Base-by-base conservation (phyloP, 352 stramenopile genomes). In the Albugo candida region DNA sequence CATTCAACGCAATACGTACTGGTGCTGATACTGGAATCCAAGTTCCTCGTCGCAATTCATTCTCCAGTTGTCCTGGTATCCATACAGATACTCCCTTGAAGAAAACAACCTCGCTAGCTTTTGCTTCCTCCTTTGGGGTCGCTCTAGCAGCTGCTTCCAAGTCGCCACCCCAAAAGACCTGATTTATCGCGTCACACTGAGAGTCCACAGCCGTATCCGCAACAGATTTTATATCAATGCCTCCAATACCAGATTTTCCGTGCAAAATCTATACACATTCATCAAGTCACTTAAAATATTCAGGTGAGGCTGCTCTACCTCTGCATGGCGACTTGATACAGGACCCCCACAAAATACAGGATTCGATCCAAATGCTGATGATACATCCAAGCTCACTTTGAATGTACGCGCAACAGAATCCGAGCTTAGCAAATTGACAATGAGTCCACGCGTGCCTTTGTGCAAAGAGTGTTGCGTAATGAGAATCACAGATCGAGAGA, bases 21-120 rank as follows among this genome's bases (percentile, higher is more conserved):
- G 77, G 77, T 10, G 77, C 77, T n/a, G 66, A 65, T 36, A 91
- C 72, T 1, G 64, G 65, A 5, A 91, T 60, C 77, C 77, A 91
- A 45, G 67, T 70, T 35, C 77, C 77, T 12, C 65, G 60, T 37
- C 65, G 60, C 47, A 91, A 56, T 52, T 91, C 77, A 4, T 55
- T 68, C 27, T 87, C 68, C 31, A 91, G 58, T 46, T 87, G 73
- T 2, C 64, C 70, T 3, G 67, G 43, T 20, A 53, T 80, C 77
- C 77, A 91, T 36, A 65, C 70, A 1, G 72, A 83, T 36, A 81
- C 57, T 19, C 77, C 77, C 40, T 68, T 81, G 59, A 91, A 59
- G 52, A 87, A 91, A 48, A 86, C 64, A 1, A 91, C 58, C 41
- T 89, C 66, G 14, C 56, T 65, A 46, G 67, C 66, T 52, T 77